Base-by-base conservation (phyloP, 345 rosid genomes). In the Brassica napus region DNA sequence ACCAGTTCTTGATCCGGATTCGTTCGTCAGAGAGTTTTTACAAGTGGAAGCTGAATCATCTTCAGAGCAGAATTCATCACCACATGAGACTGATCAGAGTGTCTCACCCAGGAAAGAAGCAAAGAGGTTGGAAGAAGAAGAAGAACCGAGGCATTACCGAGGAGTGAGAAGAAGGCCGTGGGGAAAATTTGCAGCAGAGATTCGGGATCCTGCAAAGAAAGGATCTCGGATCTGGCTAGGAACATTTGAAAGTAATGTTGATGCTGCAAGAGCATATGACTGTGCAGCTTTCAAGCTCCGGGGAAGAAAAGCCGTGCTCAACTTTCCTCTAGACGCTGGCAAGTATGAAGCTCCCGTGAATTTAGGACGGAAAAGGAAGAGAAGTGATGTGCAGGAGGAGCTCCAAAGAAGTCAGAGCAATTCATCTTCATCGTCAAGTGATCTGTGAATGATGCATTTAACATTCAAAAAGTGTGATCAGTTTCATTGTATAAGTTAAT, bases 101-200 rank as follows among this genome's bases (percentile, higher is more conserved):
- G 79, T 85, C 55, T 65, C 42, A 6, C 34, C 65, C 5, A 24
- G 1, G 30, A 63, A 67, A 23, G 58, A 39, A 16, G 28, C 11
- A 30, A 18, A 8, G 64, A 18, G n/a, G 34, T 14, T 42, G 0
- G 88, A 65, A 47, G 88, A 65, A 39, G 26, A 23, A 58, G 49
- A 32, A 66, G 83, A 80, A 77, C 71, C 18, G 64, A 90, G 84
- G 79, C 97, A 86, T 78, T 94, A 87, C 85, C 78, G 98, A 77
- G 98, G 98, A 37, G 97, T 94, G 0, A 76, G 98, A 68, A 72
- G 90, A 83, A 87, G 98, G 82, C 97, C 98, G 0, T 94, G 98
- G 98, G 98, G 98, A 0, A 94, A 92, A 81, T 94, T 81, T 26
- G 98, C 97, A 2, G 98, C 97, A 7, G 98, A 94, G 89, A 94